phyloP scores from a whole-genome alignment of 2,329 filamentous ascomycete genomes.

The Uncinocarpus reesii region DNA sequence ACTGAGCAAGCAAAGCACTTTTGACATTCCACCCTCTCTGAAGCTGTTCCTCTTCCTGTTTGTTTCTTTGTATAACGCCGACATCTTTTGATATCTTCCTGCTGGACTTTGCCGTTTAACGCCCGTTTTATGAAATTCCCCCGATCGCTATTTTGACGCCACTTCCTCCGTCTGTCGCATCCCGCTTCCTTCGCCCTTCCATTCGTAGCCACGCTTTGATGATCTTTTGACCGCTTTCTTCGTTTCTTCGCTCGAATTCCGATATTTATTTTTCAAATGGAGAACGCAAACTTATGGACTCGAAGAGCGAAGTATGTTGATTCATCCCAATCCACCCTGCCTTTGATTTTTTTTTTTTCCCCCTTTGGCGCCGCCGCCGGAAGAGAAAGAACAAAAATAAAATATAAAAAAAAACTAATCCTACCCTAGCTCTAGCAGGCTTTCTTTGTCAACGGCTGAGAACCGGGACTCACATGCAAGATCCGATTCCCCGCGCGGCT shows the following conservation, averaged over 20 bases:
- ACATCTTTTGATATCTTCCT: not conserved
- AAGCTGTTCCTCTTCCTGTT: not conserved
- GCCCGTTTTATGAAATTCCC: conserved; percentile 1
- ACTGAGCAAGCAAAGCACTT: not conserved
- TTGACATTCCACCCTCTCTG: not conserved
- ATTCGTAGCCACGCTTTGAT: conserved; percentile 2
- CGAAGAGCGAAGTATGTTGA: conserved; percentile 26
- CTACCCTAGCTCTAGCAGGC: conserved; percentile 37
- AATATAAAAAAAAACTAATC: too few species aligned
- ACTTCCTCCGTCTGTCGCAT: not conserved
- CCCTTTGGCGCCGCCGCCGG: not conserved
- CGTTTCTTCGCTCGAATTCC: not conserved
- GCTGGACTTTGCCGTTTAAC: not conserved
- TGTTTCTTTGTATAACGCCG: not conserved
- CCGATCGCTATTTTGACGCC: conserved; percentile 2
- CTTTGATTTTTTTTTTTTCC: not conserved
- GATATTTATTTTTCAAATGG: conserved; percentile 29
- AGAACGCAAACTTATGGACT: conserved; percentile 44
- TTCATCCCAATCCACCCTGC: not conserved
- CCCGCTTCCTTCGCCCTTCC: not conserved
- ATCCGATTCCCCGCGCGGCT: conserved; percentile 51
- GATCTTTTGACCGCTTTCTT: not conserved
- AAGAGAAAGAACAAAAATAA: too few species aligned
- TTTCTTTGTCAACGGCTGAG: conserved; percentile 60
- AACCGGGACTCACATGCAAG: conserved; percentile 44